These are phyloP conservation scores for Fusarium dimerum DNA, from an alignment of 2,329 filamentous ascomycete species.

Conservation along the genomic window DNA sequence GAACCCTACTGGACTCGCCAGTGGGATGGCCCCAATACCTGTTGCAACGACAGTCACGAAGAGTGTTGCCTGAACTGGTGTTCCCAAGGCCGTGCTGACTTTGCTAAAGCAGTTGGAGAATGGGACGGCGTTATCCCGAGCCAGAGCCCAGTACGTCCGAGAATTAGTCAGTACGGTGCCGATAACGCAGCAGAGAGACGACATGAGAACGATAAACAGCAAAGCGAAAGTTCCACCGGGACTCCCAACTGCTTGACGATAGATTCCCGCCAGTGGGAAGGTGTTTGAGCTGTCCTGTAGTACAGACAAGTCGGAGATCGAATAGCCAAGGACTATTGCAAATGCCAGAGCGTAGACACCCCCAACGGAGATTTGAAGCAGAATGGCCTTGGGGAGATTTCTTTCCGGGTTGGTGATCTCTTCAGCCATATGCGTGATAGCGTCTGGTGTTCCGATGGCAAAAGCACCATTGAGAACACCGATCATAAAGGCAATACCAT, in stretches of 20 bases:
- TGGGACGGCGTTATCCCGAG: constrained; percentile 27
- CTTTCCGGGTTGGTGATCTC: constrained; percentile 20
- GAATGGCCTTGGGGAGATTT: constrained; percentile 21
- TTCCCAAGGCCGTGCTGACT: constrained; percentile 19
- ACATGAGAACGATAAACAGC: constrained; percentile 27
- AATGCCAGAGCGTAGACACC: constrained; percentile 24
- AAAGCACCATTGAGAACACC: constrained; percentile 28
- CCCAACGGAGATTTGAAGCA: constrained; percentile 26
- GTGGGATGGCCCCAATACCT: constrained; percentile 25
- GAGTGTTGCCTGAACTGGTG: constrained; percentile 23
- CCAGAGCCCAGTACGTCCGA: constrained; percentile 25
- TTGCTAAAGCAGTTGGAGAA: constrained; percentile 18
- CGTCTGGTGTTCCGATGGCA: constrained; percentile 24
- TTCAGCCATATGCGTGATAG: constrained; percentile 30
- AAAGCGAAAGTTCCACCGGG: constrained; percentile 19
- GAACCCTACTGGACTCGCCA: constrained; percentile 27
- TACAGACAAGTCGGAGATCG: constrained; percentile 25
- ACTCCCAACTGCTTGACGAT: constrained; percentile 25
- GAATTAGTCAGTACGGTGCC: constrained; percentile 28
- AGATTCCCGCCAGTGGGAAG: constrained; percentile 25
- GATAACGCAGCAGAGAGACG: constrained; percentile 22
- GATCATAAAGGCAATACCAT: constrained; percentile 27
- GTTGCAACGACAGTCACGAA: constrained; percentile 27
- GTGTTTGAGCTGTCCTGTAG: constrained; percentile 24
- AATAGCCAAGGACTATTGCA: constrained; percentile 24